A percentile compares a stretch with the other conserved stretches of the same genome.
Conservation (phyloP, 202 grass and related monocot genomes). For the Bolboschoenoplectus hybrid region DNA sequence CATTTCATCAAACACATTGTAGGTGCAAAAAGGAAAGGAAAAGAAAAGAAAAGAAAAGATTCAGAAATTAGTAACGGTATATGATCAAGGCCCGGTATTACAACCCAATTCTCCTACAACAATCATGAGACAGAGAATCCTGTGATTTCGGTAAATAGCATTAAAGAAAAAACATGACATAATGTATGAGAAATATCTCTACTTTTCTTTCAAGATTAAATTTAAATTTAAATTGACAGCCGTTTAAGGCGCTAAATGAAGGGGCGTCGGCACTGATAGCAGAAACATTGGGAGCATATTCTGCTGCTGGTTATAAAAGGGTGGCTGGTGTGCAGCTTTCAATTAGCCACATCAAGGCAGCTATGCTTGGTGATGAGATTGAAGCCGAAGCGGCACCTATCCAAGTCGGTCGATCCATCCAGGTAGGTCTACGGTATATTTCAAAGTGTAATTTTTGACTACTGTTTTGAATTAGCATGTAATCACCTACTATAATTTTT, state of each 20-base stretch:
- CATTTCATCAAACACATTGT: too few species aligned
- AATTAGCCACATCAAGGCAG: slow-evolving; percentile 72
- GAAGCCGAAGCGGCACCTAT: slow-evolving; percentile 57
- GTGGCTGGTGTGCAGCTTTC: slow-evolving; percentile 80
- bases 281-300: slow-evolving; percentile 64
- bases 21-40: too few species aligned
- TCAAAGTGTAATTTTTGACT: not conserved
- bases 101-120: not conserved
- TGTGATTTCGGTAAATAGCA: too few species aligned
- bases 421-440: slow-evolving; percentile 42
- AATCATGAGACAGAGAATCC: not conserved
- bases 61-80: too few species aligned
- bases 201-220: too few species aligned
- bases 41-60: too few species aligned
- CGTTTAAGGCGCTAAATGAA: slow-evolving; percentile 75
- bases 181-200: not conserved
- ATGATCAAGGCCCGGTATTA: too few species aligned
- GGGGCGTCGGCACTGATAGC: slow-evolving; percentile 80
- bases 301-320: slow-evolving; percentile 51
- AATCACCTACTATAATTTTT: not conserved
- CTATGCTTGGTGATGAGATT: slow-evolving; percentile 62
- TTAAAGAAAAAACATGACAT: too few species aligned
- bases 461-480: not conserved
- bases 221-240: slow-evolving; percentile 40
- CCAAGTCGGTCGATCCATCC: slow-evolving; percentile 63